Percentiles rank a stretch among this genome's conserved stretches.
phyloP scores from a whole-genome alignment of 78 protist genomes.

The Speleostelium caveatum region DNA sequence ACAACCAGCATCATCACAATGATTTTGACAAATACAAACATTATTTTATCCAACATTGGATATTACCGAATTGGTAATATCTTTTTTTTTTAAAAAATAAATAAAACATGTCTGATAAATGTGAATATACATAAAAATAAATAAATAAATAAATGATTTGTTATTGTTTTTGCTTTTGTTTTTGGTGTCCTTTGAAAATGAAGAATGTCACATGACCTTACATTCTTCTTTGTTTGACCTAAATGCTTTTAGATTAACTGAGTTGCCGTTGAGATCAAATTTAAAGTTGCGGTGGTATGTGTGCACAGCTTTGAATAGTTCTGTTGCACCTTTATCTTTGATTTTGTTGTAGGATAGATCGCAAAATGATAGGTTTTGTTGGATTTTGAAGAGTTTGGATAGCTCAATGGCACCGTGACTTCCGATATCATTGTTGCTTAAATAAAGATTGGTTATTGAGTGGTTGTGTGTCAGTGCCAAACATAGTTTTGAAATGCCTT shows the following conservation, averaged over 20 bases:
- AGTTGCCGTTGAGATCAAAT: conserved; percentile 60
- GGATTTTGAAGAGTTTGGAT: background rate
- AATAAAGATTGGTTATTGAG: background rate
- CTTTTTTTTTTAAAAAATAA: too few species aligned
- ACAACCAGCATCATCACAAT: too few species aligned
- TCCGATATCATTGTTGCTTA: conserved; percentile 52
- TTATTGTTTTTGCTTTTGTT: too few species aligned
- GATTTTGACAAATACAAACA: too few species aligned
- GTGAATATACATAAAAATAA: too few species aligned
- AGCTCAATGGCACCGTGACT: background rate
- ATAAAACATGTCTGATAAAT: too few species aligned
- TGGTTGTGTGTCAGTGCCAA: conserved; percentile 6
- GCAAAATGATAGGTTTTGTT: background rate
- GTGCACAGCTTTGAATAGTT: background rate
- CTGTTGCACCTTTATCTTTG: conserved; percentile 37
- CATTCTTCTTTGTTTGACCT: conserved; percentile 30
- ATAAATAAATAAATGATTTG: too few species aligned
- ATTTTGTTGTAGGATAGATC: conserved; percentile 57
- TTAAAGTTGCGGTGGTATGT: background rate
- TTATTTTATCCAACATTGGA: too few species aligned
- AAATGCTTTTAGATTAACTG: conserved; percentile 10
- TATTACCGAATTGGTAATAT: too few species aligned
- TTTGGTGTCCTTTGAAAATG: background rate
- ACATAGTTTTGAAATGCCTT: conserved; percentile 15
- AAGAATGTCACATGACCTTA: conserved; percentile 41